These are phyloP conservation scores for Rehmannia glutinosa DNA, from an alignment of 257 asterid species.

Conservation along the genomic window DNA sequence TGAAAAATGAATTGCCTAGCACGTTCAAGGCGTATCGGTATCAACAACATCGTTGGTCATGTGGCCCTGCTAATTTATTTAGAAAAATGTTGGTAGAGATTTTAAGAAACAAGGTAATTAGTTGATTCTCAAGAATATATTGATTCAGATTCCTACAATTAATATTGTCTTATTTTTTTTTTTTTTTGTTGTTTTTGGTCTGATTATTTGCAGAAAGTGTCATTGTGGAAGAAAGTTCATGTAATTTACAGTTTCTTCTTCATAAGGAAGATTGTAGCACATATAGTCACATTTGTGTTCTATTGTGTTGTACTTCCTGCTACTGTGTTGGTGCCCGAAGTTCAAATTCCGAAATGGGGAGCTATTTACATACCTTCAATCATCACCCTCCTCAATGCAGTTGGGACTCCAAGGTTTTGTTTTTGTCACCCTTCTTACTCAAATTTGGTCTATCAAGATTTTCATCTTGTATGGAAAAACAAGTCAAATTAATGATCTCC, in stretches of 20 bases:
- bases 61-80: conserved; percentile 96
- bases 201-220: conserved; percentile 63
- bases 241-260: conserved; percentile 94
- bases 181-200: background rate
- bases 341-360: conserved; percentile 88
- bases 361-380: conserved; percentile 77
- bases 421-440: too few species aligned
- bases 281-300: conserved; percentile 70
- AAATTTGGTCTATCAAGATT: too few species aligned
- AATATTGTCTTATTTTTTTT: background rate
- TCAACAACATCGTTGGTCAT: conserved; percentile 98
- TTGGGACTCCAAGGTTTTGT: conserved; percentile 85
- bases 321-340: conserved; percentile 85
- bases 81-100: conserved; percentile 81
- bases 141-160: too few species aligned
- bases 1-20: conserved; percentile 93
- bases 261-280: conserved; percentile 86
- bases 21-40: conserved; percentile 88
- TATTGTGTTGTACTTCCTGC: conserved; percentile 83
- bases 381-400: conserved; percentile 74
- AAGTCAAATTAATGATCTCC: too few species aligned
- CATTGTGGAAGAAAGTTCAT: conserved; percentile 79
- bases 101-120: conserved; percentile 60
- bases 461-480: too few species aligned
- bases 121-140: background rate